These are phyloP conservation scores for Ustilago shanxiensis DNA, from an alignment of 1,284 basidiomycete genomes.

Conservation along the genomic window DNA sequence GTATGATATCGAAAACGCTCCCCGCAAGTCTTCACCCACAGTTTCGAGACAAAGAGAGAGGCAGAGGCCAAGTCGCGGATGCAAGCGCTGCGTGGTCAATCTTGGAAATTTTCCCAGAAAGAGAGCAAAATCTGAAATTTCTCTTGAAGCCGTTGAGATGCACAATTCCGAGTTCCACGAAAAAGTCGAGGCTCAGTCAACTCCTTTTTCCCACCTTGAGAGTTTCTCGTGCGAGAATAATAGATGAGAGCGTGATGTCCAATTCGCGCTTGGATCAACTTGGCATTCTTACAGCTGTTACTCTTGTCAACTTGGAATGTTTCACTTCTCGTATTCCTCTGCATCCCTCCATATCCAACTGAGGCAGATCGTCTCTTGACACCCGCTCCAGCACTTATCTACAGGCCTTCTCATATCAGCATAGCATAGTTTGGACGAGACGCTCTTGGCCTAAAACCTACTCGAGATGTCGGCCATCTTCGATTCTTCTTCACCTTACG, in stretches of 20 bases:
- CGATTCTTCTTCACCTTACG: constrained; percentile 54
- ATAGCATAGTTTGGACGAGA: not conserved
- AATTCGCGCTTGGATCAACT: constrained; percentile 36
- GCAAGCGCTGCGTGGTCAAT: not conserved
- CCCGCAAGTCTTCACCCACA: not conserved
- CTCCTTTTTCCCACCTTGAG: not conserved
- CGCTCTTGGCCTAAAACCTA: not conserved
- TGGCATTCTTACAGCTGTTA: not conserved
- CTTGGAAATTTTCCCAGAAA: constrained; percentile 15
- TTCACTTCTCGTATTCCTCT: not conserved
- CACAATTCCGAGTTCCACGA: constrained; percentile 1
- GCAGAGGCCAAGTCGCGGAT: too few species aligned
- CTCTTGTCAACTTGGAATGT: constrained; percentile 1
- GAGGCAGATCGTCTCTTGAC: not conserved
- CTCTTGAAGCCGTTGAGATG: constrained; percentile 1
- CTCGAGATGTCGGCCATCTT: constrained; percentile 57
- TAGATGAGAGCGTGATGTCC: not conserved
- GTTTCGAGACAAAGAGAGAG: not conserved
- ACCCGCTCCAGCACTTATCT: not conserved
- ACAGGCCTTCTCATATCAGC: not conserved
- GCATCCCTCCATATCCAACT: too few species aligned
- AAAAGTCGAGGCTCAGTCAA: constrained; percentile 12
- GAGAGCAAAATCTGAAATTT: constrained; percentile 7
- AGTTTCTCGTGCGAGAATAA: constrained; percentile 21
- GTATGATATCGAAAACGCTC: constrained; percentile 3